A percentile compares a stretch with the other conserved stretches of the same genome.
These are phyloP conservation scores for Quercus dentata DNA, from an alignment of 306 rosid species.

Conservation along the genomic window DNA sequence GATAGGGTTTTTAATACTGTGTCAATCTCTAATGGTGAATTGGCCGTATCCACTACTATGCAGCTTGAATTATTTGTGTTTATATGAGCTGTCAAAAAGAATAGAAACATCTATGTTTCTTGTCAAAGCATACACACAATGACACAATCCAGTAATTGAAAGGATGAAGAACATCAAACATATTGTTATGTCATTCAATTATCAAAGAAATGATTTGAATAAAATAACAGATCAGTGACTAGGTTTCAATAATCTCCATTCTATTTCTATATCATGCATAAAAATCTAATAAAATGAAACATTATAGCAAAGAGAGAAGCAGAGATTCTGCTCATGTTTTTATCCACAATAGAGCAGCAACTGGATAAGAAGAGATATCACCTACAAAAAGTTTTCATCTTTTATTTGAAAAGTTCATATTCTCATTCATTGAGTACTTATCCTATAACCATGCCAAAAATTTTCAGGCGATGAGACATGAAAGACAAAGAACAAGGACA, in stretches of 20 bases:
- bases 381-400: background rate
- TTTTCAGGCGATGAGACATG: slow-evolving; percentile 62
- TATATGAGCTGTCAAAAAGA: background rate
- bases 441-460: background rate
- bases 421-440: slow-evolving; percentile 1
- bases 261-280: background rate
- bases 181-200: background rate
- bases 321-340: background rate
- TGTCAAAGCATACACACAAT: background rate
- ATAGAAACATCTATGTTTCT: background rate
- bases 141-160: background rate
- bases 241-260: background rate
- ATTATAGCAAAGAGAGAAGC: background rate
- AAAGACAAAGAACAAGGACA: slow-evolving; percentile 51
- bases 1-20: background rate
- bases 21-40: background rate
- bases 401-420: background rate
- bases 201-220: no score
- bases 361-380: background rate
- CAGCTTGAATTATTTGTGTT: background rate
- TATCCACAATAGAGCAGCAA: background rate
- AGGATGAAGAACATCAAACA: background rate
- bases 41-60: background rate
- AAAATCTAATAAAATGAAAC: background rate
- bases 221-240: background rate